Evolutionary conservation across 1,284 basidiomycete species (phyloP).

Genomic region (Ganoderma sinense): DNA sequence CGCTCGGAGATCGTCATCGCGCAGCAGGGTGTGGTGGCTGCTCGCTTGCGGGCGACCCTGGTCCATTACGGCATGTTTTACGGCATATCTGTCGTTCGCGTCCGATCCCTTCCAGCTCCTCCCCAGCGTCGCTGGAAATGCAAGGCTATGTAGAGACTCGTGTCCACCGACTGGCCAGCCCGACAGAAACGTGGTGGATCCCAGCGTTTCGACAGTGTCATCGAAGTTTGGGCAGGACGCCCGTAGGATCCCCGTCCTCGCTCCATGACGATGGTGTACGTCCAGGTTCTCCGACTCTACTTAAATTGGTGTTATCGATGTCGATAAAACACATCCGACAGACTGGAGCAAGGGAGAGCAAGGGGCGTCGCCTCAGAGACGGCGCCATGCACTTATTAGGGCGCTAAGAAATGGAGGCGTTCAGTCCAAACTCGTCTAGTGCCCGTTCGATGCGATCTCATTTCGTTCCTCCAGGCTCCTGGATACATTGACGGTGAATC

Average conservation of each 20-base stretch:
- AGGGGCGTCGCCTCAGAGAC: not conserved
- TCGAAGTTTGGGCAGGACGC: no score
- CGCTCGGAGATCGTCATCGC: not conserved
- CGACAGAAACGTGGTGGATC: not conserved
- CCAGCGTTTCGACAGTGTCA: not conserved
- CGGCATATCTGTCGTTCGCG: not conserved
- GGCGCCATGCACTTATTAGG: no score
- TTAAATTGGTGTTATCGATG: not conserved
- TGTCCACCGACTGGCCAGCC: not conserved
- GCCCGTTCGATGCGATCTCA: not conserved
- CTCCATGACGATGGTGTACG: not conserved
- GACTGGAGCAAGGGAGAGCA: not conserved
- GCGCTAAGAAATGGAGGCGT: not conserved
- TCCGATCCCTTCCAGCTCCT: not conserved
- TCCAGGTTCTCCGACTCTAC: not conserved
- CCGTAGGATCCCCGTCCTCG: no score
- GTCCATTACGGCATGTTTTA: constrained; percentile 2
- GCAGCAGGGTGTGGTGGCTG: not conserved
- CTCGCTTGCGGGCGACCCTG: not conserved
- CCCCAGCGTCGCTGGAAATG: not conserved
- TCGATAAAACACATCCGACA: not conserved
- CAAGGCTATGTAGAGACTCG: no score
- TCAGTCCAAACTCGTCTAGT: constrained; percentile 3
- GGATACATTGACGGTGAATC: not conserved
- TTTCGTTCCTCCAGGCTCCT: not conserved